These are phyloP conservation scores for Fusarium chuoi DNA, from an alignment of 2,329 filamentous ascomycete species.

Conservation along the genomic window DNA sequence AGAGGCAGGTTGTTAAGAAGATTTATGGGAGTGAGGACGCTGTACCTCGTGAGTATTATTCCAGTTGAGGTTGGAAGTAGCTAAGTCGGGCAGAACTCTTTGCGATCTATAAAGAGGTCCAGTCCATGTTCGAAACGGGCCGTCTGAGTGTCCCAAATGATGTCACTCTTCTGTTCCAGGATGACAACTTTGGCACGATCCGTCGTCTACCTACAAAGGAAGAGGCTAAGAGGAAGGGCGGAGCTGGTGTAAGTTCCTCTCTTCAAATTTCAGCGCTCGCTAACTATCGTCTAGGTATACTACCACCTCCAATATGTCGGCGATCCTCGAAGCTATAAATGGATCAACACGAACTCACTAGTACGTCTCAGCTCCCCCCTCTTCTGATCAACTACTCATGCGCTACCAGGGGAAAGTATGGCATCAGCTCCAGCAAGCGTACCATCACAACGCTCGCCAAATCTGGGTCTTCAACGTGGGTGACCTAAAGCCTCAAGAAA, in stretches of 20 bases:
- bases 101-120: conserved; percentile 74
- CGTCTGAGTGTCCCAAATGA: conserved; percentile 66
- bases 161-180: conserved; percentile 69
- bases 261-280: accelerated
- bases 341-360: conserved; percentile 70
- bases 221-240: conserved; percentile 63
- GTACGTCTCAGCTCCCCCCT: conserved; percentile 42
- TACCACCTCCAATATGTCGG: conserved; percentile 73
- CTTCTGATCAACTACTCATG: background rate
- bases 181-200: conserved; percentile 72
- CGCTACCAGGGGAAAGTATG: conserved; percentile 44
- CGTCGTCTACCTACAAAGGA: conserved; percentile 64
- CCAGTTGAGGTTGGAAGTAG: accelerated
- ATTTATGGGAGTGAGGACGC: conserved; percentile 59
- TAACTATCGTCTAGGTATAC: conserved; percentile 50
- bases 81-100: conserved; percentile 59
- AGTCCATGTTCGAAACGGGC: conserved; percentile 69
- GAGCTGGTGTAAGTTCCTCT: conserved; percentile 60
- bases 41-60: conserved; percentile 49
- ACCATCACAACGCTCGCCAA: conserved; percentile 57
- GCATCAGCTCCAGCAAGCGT: conserved; percentile 67
- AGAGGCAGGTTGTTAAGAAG: conserved; percentile 63
- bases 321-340: conserved; percentile 67
- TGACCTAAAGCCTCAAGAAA: conserved; percentile 68
- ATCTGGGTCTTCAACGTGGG: conserved; percentile 74